Conservation (phyloP, 805 yeast genomes). For the Monosporozyma yasuniensis region DNA sequence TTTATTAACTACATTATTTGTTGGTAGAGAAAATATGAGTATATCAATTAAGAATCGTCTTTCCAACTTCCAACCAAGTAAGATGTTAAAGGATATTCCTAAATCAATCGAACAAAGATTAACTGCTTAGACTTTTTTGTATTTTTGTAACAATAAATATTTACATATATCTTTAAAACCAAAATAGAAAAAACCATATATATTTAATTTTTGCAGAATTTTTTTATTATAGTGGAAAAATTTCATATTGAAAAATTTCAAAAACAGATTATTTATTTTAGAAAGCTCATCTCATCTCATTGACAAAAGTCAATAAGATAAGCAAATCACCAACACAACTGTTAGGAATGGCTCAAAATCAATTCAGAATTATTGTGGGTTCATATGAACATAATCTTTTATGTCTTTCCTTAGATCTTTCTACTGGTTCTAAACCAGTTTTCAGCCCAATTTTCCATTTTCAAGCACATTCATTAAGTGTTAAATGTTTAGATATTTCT, state of each 20-base stretch:
- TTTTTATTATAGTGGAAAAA: background rate
- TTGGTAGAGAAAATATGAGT: slow-evolving; percentile 45
- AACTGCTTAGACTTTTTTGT: background rate
- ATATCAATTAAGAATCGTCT: slow-evolving; percentile 32
- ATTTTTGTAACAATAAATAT: background rate
- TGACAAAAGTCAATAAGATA: background rate
- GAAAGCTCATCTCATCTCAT: slow-evolving; percentile 3
- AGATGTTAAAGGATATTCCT: slow-evolving; percentile 8
- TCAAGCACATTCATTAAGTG: slow-evolving; percentile 86
- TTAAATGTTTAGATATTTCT: slow-evolving; percentile 74
- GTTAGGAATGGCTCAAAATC: slow-evolving; percentile 23
- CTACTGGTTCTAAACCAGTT: slow-evolving; percentile 39
- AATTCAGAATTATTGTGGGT: slow-evolving; percentile 81
- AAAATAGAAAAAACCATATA: no score
- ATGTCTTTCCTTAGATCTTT: slow-evolving; percentile 69
- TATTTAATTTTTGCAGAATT: no score
- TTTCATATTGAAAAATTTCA: background rate
- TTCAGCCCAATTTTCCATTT: slow-evolving; percentile 94
- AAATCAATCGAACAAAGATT: background rate
- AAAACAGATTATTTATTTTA: background rate
- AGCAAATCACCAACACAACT: background rate
- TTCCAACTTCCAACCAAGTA: slow-evolving; percentile 21
- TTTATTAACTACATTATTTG: slow-evolving; percentile 39
- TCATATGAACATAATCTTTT: slow-evolving; percentile 90
- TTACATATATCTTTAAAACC: background rate